A percentile compares a stretch with the other conserved stretches of the same genome.
Evolutionary conservation across 176 grass and related monocot species (phyloP).

Genomic region (Thinopyrum elongatum): DNA sequence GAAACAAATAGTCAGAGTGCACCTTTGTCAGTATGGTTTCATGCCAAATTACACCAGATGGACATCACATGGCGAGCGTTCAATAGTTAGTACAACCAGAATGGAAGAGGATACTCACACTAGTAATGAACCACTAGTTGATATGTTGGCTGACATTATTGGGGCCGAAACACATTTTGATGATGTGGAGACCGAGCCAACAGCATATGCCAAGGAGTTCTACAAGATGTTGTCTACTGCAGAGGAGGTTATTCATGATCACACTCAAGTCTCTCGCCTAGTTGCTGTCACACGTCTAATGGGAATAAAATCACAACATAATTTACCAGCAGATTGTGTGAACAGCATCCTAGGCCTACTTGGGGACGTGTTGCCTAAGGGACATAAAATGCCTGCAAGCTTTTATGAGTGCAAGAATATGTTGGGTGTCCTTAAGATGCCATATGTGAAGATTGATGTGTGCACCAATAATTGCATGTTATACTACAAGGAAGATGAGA

Average conservation of each 20-base stretch:
- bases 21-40: too few species aligned
- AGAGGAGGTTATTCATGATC: background rate
- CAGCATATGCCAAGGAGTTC: background rate
- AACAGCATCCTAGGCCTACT: background rate
- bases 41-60: too few species aligned
- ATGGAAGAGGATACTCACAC: too few species aligned
- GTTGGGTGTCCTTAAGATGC: background rate
- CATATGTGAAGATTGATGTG: background rate
- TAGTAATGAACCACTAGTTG: too few species aligned
- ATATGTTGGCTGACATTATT: too few species aligned
- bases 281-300: background rate
- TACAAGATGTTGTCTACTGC: background rate
- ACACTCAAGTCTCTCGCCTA: background rate
- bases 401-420: background rate
- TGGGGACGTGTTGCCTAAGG: background rate
- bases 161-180: too few species aligned
- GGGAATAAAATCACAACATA: too few species aligned
- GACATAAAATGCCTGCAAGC: background rate
- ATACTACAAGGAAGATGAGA: background rate
- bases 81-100: too few species aligned
- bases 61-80: too few species aligned
- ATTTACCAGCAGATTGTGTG: background rate
- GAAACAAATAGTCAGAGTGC: too few species aligned
- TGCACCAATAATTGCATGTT: background rate
- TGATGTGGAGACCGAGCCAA: too few species aligned